Base-by-base conservation (phyloP, 192 early-diverging fungal genomes). In the Piromyces finnis region DNA sequence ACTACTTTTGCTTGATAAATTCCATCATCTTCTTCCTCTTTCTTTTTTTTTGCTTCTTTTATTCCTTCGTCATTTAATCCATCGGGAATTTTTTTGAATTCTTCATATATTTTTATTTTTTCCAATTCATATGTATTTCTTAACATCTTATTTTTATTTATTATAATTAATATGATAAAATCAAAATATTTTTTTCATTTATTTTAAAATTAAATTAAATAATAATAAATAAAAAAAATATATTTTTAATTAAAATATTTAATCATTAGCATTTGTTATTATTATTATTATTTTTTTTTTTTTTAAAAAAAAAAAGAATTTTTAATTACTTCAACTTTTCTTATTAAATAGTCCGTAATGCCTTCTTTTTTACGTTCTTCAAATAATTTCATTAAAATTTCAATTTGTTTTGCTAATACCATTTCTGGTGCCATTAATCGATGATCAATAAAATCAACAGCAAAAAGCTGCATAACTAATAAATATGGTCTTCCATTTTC, bases 391-490 rank as follows among this genome's bases (percentile, higher is more conserved):
- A 87, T 85, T 79, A 79, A 81, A 12, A 82, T 80, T 78, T 87
- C 84, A 12, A 90, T 37, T 26, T 85, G 79, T 28, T 80, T 83
- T 6, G 84, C 84, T 14, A 88, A 18, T 59, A 80, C 77, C 79
- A 84, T 83, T 81, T 90, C 88, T 28, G 85, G 83, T 13, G 82
- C 80, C 83, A 90, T 87, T 13, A 89, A 80, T 36, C 86, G 87
- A 83, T 90, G 88, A 22, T 87, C 84, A 5, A 27, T 27, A 29
- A 90, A 84, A 14, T 29, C 27, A 22, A 89, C 28, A 9, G 77
- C 51, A 28, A 81, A 79, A 11, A 89, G 28, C 78, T 87, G 84
- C 78, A 90, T 77, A 30, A 85, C 82, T 27, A 89, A 79, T 78
- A 29, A 27, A 78, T 51, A 51, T 3, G 41, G 41, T 22, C 41